Conservation (phyloP, 768 basidiomycete genomes). For the Terana coerulea region DNA sequence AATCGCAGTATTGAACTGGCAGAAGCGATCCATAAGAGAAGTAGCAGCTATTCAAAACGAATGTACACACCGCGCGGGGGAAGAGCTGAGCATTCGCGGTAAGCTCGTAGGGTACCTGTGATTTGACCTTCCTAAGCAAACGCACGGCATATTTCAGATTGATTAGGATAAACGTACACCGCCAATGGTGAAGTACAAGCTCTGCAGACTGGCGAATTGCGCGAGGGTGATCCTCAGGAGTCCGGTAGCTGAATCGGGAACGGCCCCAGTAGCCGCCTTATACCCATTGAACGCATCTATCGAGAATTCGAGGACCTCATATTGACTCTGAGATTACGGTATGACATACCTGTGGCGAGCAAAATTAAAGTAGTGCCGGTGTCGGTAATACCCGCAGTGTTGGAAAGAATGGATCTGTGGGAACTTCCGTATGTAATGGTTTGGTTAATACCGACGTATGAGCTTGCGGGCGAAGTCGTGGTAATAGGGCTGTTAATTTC, state of each 20-base stretch:
- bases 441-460: slow-evolving; percentile 45
- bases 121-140: slow-evolving; percentile 32
- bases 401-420: slow-evolving; percentile 24
- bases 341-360: slow-evolving; percentile 24
- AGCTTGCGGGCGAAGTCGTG: slow-evolving; percentile 36
- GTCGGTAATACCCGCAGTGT: slow-evolving; percentile 37
- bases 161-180: not conserved
- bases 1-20: slow-evolving; percentile 26
- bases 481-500: slow-evolving; percentile 30
- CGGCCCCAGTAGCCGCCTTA: slow-evolving; percentile 44
- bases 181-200: slow-evolving; percentile 47
- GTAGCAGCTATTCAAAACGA: not conserved
- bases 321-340: not conserved
- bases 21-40: not conserved
- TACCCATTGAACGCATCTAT: slow-evolving; percentile 39
- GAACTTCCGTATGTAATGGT: slow-evolving; percentile 31
- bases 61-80: slow-evolving; percentile 21
- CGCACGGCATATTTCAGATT: not conserved
- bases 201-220: slow-evolving; percentile 43
- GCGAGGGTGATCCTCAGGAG: slow-evolving; percentile 43
- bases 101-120: slow-evolving; percentile 29
- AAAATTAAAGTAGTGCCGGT: slow-evolving; percentile 35
- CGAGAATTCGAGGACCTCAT: not conserved
- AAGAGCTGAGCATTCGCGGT: slow-evolving; percentile 31
- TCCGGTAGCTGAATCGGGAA: slow-evolving; percentile 46